phyloP scores from a whole-genome alignment of 73 alveolate species.

The Blepharisma japonicum region DNA sequence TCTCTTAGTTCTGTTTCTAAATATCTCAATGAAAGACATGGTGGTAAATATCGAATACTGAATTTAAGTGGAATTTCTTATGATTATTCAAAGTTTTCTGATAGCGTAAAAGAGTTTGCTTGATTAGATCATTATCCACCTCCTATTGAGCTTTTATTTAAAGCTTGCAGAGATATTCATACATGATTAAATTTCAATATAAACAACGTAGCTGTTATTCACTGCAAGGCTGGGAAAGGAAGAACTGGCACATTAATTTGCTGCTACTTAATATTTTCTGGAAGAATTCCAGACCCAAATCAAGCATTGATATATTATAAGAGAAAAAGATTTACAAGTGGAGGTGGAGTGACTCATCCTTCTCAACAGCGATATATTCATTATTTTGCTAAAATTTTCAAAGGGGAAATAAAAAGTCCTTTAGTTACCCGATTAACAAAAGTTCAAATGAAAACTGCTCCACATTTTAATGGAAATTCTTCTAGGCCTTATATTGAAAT shows the following conservation, averaged over 20 bases:
- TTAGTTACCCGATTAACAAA: background rate
- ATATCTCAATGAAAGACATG: slow-evolving; percentile 53
- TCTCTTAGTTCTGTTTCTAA: slow-evolving; percentile 32
- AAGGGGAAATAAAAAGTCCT: background rate
- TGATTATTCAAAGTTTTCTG: slow-evolving; percentile 52
- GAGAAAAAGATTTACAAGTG: slow-evolving; percentile 29
- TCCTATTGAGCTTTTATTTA: slow-evolving; percentile 68
- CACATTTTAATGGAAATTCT: background rate
- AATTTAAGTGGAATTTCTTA: slow-evolving; percentile 65
- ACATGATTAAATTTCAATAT: slow-evolving; percentile 42
- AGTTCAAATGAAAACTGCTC: background rate
- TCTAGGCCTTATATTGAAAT: background rate
- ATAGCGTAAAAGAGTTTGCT: slow-evolving; percentile 52
- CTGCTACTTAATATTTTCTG: slow-evolving; percentile 65
- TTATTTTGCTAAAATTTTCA: slow-evolving; percentile 32
- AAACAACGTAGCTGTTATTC: slow-evolving; percentile 73
- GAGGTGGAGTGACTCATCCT: slow-evolving; percentile 69
- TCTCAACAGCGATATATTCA: slow-evolving; percentile 54
- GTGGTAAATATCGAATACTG: slow-evolving; percentile 42
- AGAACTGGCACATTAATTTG: slow-evolving; percentile 90
- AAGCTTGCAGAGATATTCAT: slow-evolving; percentile 71
- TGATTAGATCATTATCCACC: slow-evolving; percentile 92
- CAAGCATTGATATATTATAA: slow-evolving; percentile 39
- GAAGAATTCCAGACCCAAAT: slow-evolving; percentile 53
- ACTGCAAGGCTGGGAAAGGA: slow-evolving; percentile 94